Base-by-base conservation (phyloP, 139 green algal species). In the Chlamydomonas asymmetrica region DNA sequence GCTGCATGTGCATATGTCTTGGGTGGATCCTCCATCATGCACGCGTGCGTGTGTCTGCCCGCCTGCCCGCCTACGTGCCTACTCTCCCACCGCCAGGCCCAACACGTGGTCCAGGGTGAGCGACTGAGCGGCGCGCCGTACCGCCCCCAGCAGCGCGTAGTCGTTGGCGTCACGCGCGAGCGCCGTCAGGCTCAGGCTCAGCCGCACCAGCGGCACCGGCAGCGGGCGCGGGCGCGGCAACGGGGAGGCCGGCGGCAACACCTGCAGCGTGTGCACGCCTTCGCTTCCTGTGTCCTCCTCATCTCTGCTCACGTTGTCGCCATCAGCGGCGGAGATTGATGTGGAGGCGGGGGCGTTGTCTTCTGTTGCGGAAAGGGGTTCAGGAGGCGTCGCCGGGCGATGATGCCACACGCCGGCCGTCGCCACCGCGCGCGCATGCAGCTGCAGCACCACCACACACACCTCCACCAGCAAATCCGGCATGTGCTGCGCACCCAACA, bases 381-480 rank as follows among this genome's bases (percentile, higher is more conserved):
- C 62, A 20, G 37, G 16, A 6, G 38, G 4, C 9, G 5, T 6
- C 9, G 20, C 22, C 9, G 25, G 39, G 6, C n/a, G 40, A 2
- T 43, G 29, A 16, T 22, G 50, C 2, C 45, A 54, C 45, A 54
- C 10, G 13, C 45, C 16, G 13, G 16, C 45, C 10, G 13, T 25
- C 45, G 16, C 45, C 45, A 25, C 13, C 10, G 16, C 45, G 13
- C 45, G 13, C 16, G 13, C 13, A 54, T 25, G 13, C 45, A 54
- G 22, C 13, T 50, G 41, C 13, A 59, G 23, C 4, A 77, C 34
- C 9, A 29, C 71, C 41, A 69, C 32, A 0, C 22, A n/a, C 10
- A 77, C 71, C 71, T 77, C 71, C 13, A 43, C 59, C 41, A 77
- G 41, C 27, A 77, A 31, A 10, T 43, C 59, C n/a, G 69, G n/a